phyloP scores from a whole-genome alignment of 1,284 basidiomycete genomes.

The Trichosporon ovoides region DNA sequence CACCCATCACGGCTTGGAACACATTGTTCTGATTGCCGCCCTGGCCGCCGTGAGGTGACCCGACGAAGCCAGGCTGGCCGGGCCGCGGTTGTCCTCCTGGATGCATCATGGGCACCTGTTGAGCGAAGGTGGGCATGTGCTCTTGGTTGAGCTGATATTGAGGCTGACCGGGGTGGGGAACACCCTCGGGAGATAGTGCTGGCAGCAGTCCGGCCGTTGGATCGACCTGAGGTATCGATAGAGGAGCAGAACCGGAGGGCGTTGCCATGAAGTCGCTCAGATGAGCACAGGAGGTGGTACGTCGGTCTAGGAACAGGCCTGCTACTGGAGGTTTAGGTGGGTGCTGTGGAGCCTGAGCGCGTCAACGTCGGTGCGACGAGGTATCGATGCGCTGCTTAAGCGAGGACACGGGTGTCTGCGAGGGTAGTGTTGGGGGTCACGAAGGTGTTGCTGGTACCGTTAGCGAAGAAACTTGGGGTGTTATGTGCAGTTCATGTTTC shows the following conservation, averaged over 20 bases:
- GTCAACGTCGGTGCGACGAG: background rate
- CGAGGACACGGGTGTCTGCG: background rate
- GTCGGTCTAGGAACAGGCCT: background rate
- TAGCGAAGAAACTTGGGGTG: background rate
- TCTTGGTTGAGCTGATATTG: background rate
- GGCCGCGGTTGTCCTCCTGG: background rate
- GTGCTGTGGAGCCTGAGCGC: background rate
- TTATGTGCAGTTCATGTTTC: background rate
- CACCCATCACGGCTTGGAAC: conserved; percentile 43
- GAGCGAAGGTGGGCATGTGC: background rate
- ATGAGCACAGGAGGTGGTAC: background rate
- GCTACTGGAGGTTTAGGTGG: background rate
- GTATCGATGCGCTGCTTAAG: background rate
- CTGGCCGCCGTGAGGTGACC: background rate
- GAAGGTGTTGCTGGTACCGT: background rate
- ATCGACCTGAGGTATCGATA: background rate
- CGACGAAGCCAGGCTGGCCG: background rate
- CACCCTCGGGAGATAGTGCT: background rate
- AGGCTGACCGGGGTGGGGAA: background rate
- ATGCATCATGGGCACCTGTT: conserved; percentile 3
- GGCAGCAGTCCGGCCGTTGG: background rate
- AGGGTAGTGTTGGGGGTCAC: background rate
- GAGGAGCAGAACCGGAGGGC: background rate
- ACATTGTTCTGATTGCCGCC: conserved; percentile 26
- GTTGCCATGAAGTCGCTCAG: background rate